Evolutionary conservation across 306 rosid species (phyloP), one percentile per base, ranked within the genome.

Genomic region (Cicer yamashitae): DNA sequence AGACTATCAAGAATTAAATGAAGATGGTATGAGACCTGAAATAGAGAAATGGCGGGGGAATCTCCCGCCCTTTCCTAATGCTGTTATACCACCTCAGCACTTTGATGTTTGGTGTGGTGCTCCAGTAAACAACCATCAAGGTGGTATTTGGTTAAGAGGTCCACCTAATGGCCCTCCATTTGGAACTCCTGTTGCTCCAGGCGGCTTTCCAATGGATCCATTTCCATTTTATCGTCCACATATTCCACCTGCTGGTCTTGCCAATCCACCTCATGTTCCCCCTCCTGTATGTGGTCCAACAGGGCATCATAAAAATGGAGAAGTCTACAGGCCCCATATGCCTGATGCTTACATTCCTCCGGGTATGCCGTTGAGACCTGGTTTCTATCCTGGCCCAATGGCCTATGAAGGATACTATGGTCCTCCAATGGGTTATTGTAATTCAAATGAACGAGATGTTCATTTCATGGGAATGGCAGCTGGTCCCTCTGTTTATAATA

Each of bases 101-200:
- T 92, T 75, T 83, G 97, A 92, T 58, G 85, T 86, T 65, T 91
- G 99, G 99, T 91, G 77, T 78, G 94, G 91, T 73, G 80, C 87
- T 74, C 91, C 93, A 20, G 85, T 87, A 44, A 89, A 85, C 78
- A 88, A 80, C 73, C 96, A 96, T 58, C 99, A 91, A 82, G 89
- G 90, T 45, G 91, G 96, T 70, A 89, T 87, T 73, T 94, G 96
- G 96, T 94, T 86, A 75, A 82, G 98, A 82, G 96, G 97, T 74
- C 99, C 96, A 62, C 92, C 89, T 12, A 87, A 91, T 78, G 96
- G 90, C 64, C 87, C 93, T 58, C 94, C 97, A 10, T 94, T 84
- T 79, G 89, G 96, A 76, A 70, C 83, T 63, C 97, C 94, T 46
- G 89, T 89, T 77, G 46, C 84, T 79, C 94, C 93, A 34, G 85